Evolutionary conservation across 441 rosid species (phyloP), one percentile per base, ranked within the genome.

Genomic region (Pelargonium australe): DNA sequence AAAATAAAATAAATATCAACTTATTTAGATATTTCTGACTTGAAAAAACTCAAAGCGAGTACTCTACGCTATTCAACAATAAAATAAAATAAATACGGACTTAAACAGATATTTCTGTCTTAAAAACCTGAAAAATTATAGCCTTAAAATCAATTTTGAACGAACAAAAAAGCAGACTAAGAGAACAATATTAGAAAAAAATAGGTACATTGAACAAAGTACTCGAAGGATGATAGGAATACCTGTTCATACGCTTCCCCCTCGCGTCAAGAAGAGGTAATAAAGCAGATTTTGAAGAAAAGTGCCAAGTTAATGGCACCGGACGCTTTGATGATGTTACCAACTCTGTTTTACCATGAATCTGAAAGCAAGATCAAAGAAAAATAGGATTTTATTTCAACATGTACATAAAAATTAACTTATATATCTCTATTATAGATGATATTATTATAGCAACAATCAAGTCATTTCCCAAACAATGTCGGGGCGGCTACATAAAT

Each of bases 231-330:
- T 60, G 65, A 69, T 40, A n/a, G 8, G 64, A 70, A 70, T 81
- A 94, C 97, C 94, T 84, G 73, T 94, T 91, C 85, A 88, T 89
- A 34, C 70, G 81, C 73, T 77, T 89, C 80, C 95, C 92, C 80
- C 80, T 85, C 78, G 86, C 94, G 65, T 94, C 92, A 77, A 94
- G 96, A 80, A 94, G 89, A 41, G 91, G 89, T 57, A 80, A 69
- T 76, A 91, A 80, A 76, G 85, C 82, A 76, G 76, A 72, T 77
- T 86, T 94, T 14, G 94, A 91, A 66, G 99, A 91, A 80, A 94
- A 91, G 77, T 82, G 91, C 99, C 99, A 94, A 68, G 94, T 87
- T 87, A 94, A 78, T 13, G 97, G 97, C 74, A 94, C 97, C 2
- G 99, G 99, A 8, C 95, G 97, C 80, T 82, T 86, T 65, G 91